phyloP scores from a whole-genome alignment of 2,329 filamentous ascomycete genomes.

The Monilinia polystroma region DNA sequence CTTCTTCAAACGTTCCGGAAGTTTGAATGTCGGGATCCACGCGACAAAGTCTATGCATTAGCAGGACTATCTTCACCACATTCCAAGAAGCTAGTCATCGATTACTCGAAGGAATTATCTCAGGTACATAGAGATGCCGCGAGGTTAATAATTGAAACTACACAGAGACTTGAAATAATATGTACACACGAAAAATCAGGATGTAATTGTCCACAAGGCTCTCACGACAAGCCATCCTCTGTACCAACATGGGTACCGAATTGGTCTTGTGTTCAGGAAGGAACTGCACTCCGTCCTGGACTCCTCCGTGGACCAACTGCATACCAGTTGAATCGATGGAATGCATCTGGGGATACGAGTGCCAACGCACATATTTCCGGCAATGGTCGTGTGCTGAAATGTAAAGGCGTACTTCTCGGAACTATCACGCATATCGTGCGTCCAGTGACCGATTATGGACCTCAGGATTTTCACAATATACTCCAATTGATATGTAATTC shows the following conservation, averaged over 20 bases:
- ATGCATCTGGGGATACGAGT: neutral
- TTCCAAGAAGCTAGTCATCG: neutral
- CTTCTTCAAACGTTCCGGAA: neutral
- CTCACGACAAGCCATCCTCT: neutral
- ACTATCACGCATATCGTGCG: neutral
- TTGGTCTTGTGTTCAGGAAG: neutral
- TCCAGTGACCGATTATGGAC: neutral
- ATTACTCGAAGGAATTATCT: neutral
- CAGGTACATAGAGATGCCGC: neutral
- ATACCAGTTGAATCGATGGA: neutral
- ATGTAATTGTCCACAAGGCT: neutral
- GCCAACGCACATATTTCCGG: neutral
- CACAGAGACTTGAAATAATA: neutral
- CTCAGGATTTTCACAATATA: neutral
- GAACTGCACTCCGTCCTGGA: neutral
- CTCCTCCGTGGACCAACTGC: neutral
- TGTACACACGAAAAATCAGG: neutral
- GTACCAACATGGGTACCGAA: neutral
- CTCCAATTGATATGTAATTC: neutral
- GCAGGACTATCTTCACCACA: neutral
- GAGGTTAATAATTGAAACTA: neutral
- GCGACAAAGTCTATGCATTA: neutral
- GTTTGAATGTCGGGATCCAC: conserved; percentile 1
- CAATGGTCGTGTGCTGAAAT: no score
- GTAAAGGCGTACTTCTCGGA: neutral